These are phyloP conservation scores for Hypoxylon sp. DNA, from an alignment of 2,329 filamentous ascomycete genomes.

Conservation along the genomic window DNA sequence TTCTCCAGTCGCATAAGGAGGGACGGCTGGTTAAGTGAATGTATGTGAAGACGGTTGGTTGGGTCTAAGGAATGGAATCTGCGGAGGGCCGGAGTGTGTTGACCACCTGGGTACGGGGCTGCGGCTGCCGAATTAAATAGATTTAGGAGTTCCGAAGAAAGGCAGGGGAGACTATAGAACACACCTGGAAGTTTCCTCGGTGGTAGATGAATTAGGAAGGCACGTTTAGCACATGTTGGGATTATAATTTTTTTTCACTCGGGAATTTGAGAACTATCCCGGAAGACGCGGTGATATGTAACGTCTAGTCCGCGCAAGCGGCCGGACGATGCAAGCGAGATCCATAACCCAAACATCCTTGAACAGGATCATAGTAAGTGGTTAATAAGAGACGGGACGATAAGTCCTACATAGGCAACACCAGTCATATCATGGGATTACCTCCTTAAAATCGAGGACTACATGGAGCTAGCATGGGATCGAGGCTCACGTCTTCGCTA, in stretches of 20 bases:
- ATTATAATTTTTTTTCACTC: constrained; percentile 8
- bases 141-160: constrained; percentile 29
- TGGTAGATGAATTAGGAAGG: constrained; percentile 34
- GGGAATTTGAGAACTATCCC: constrained; percentile 5
- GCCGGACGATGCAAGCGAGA: constrained; percentile 5
- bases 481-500: constrained; percentile 13
- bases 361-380: constrained; percentile 17
- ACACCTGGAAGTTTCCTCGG: constrained; percentile 13
- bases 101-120: constrained; percentile 17
- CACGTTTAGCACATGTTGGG: constrained; percentile 1
- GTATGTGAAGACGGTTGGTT: constrained; percentile 32
- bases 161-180: constrained; percentile 24
- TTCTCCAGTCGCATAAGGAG: constrained; percentile 52
- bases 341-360: constrained; percentile 22
- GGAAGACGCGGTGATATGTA: constrained; percentile 15
- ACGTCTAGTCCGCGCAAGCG: constrained; percentile 20
- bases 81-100: constrained; percentile 13
- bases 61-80: constrained; percentile 32
- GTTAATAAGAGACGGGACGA: constrained; percentile 10
- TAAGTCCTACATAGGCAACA: constrained; percentile 10
- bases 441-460: constrained; percentile 7
- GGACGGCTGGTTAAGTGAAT: constrained; percentile 47
- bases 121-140: constrained; percentile 28
- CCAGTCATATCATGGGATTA: constrained; percentile 16
- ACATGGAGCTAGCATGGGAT: constrained; percentile 30